These are phyloP conservation scores for Coemansia biformis DNA, from an alignment of 192 early-diverging fungal genomes.

Conservation along the genomic window DNA sequence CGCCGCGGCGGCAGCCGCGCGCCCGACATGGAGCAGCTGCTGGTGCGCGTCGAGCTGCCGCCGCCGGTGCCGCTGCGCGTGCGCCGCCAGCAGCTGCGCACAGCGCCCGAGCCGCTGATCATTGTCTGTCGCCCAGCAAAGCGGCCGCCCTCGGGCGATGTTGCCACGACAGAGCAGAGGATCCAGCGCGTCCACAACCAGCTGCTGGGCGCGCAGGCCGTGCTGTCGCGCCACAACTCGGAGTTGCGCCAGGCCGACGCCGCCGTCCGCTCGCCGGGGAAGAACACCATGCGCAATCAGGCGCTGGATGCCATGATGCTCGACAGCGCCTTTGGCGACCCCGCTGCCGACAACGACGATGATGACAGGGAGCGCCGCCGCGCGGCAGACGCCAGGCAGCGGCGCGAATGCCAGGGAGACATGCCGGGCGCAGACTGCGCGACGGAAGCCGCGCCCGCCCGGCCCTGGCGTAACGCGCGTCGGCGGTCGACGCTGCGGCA, in stretches of 20 bases:
- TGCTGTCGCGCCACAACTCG: slow-evolving; percentile 45
- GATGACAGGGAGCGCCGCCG: neutral
- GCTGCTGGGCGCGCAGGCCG: slow-evolving; percentile 47
- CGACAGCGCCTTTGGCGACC: slow-evolving; percentile 42
- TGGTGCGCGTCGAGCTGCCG: slow-evolving; percentile 41
- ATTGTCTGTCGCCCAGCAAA: slow-evolving; percentile 27
- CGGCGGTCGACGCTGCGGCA: slow-evolving; percentile 41
- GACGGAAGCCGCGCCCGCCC: slow-evolving; percentile 8
- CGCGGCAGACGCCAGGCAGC: too few species aligned
- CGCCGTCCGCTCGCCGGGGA: slow-evolving; percentile 1
- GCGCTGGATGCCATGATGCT: slow-evolving; percentile 42
- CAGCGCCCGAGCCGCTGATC: slow-evolving; percentile 47
- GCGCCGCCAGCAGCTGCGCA: slow-evolving; percentile 33
- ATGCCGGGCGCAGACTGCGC: too few species aligned
- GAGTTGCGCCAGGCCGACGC: slow-evolving; percentile 23
- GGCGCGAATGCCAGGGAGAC: neutral
- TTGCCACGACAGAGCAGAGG: slow-evolving; percentile 23
- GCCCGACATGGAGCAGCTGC: slow-evolving; percentile 45
- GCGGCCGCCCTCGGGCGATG: neutral
- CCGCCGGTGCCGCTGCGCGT: slow-evolving; percentile 52
- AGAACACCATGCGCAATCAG: slow-evolving; percentile 31
- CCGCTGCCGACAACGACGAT: slow-evolving; percentile 20
- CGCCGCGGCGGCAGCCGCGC: slow-evolving; percentile 32
- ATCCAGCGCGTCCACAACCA: slow-evolving; percentile 48
- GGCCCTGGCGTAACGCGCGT: slow-evolving; percentile 38